Evolutionary conservation across 2,329 filamentous ascomycete species (phyloP).

Genomic region (Helminthosporium solani): DNA sequence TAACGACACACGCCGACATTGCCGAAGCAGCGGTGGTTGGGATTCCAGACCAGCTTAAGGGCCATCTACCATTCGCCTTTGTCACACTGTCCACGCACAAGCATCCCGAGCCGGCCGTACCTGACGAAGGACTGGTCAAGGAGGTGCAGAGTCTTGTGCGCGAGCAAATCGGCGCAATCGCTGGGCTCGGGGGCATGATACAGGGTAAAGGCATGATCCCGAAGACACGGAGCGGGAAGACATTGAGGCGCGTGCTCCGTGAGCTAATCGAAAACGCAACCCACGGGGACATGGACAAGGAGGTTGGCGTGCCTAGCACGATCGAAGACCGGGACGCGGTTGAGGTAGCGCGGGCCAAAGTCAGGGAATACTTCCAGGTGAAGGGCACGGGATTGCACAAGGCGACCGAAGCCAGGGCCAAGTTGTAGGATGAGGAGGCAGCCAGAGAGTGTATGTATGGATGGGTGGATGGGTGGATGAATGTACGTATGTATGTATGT

Average conservation of each 20-base stretch:
- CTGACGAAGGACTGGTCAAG: conserved; percentile 50
- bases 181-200: conserved; percentile 80
- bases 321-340: conserved; percentile 79
- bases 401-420: conserved; percentile 44
- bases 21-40: conserved; percentile 85
- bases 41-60: conserved; percentile 82
- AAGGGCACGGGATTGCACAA: conserved; percentile 42
- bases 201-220: conserved; percentile 85
- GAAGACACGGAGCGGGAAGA: conserved; percentile 91
- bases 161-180: conserved; percentile 82
- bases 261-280: conserved; percentile 83
- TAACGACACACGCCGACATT: conserved; percentile 75
- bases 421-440: conserved; percentile 41
- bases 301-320: conserved; percentile 75
- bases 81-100: conserved; percentile 61
- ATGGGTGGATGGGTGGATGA: too few species aligned
- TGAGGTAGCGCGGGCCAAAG: conserved; percentile 67
- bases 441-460: too few species aligned
- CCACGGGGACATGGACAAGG: conserved; percentile 69
- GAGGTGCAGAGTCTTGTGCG: conserved; percentile 75
- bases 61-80: conserved; percentile 89
- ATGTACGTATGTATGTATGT: too few species aligned
- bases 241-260: conserved; percentile 74
- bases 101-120: conserved; percentile 55
- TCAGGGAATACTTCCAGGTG: conserved; percentile 72